Base-by-base conservation (phyloP, 2,329 filamentous ascomycete genomes). In the Diplodia scrobiculata region DNA sequence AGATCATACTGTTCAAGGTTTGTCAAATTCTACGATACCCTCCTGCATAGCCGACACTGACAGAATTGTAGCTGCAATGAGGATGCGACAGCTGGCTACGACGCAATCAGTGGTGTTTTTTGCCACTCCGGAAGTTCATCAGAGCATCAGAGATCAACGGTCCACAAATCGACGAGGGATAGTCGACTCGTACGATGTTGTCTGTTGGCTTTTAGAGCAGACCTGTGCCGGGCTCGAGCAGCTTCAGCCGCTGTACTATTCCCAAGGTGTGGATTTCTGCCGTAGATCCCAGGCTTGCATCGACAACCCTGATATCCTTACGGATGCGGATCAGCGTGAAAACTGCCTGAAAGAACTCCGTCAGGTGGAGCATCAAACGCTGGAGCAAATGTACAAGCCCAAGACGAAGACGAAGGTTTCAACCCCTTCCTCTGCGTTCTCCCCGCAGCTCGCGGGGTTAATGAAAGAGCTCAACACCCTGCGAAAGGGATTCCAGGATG, bases 151-250 rank as follows among this genome's bases (percentile, higher is more conserved):
- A 0, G 83, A 87, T 65, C 62, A 82, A 0, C 72, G 77, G 14
- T 66, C 71, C 0, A 80, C 81, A 54, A 68, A 52, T 0, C 25
- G 60, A 3, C 6, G 7, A 0, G 32, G 45, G 0, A 71, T 2
- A 0, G 66, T 83, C 1, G 74, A 83, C 62, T 86, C 84, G 0
- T 72, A 72, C 2, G 80, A 87, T 65, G 83, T 87, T 10, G 76
- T 89, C 0, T 70, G 73, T 3, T 90, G 88, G 88, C 79, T 90
- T 0, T 78, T 91, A 0, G 81, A 88, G 52, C 85, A 89, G 64
- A 89, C 87, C 0, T 91, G 88, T 67, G 74, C 77, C 7, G 80
- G 76, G 0, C 87, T 86, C 21, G 85, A 88, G 67, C 83, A 88
- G 36, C 72, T 89, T 0, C 83, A 84, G 55, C 79, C 83, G 0